Base-by-base conservation (phyloP, 352 stramenopile species). In the Globisporangium nodosum region DNA sequence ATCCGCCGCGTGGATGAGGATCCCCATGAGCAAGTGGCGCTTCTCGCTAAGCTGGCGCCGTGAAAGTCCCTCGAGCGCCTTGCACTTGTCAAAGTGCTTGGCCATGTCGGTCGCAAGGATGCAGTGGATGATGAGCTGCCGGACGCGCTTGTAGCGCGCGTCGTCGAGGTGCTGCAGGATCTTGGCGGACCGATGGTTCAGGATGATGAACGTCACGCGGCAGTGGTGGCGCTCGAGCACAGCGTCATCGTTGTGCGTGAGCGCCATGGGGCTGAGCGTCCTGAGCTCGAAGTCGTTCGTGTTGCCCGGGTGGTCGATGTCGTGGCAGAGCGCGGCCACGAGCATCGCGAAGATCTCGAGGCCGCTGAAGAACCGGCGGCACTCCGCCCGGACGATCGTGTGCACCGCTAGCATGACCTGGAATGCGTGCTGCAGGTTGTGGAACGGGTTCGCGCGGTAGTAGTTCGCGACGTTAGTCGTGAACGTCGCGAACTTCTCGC, bases 201-300 rank as follows among this genome's bases (percentile, higher is more conserved):
- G 33, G 8, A 91, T 88, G 45, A 87, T 82, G 54, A 88, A 92
- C 18, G 83, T 88, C 15, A 88, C 74, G 39, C 76, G 74, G 56
- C 76, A 82, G 55, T 94, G 84, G 46, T 93, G 84, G 37, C 87
- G 87, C 63, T 96, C 86, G 9, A 96, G 64, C 33, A 96, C 86
- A 5, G 81, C 78, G 30, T 88, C 70, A 58, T 96, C 83, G 55
- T 93, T 92, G 74, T 96, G 89, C 1, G 78, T 89, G 30, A 92
- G 69, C 3, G 87, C 86, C 63, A 96, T 77, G 6, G 75, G 67
- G 18, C 74, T 91, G 37, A 85, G 58, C 31, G 72, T 81, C 35
- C 87, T 88, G 31, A 92, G 68, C 68, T 94, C 75, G 63, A 96
- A 95, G 63, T 85, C 78, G 59, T 96, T 96, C 20, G 68, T 91